These are phyloP conservation scores for Ogataea pignaliae DNA, from an alignment of 805 yeast genomes.

Conservation along the genomic window DNA sequence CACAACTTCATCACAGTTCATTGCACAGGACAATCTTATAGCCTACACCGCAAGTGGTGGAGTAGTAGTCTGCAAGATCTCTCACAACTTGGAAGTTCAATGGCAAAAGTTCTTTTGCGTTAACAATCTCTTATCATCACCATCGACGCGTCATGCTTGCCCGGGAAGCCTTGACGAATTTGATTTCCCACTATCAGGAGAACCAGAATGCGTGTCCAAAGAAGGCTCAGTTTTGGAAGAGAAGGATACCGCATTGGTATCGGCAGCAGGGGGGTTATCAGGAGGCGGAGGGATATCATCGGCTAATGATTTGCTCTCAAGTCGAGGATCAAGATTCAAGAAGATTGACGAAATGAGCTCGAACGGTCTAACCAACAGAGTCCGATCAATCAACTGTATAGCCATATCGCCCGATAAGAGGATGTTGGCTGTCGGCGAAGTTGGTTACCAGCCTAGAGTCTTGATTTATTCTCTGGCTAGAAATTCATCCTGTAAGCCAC, in stretches of 20 bases:
- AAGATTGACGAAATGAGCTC: conserved; percentile 16
- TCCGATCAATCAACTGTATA: conserved; percentile 52
- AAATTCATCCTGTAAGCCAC: conserved; percentile 42
- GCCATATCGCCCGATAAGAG: conserved; percentile 52
- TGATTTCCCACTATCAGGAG: conserved; percentile 32
- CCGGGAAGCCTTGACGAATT: conserved; percentile 24
- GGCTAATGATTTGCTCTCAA: conserved; percentile 2
- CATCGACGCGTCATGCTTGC: background rate
- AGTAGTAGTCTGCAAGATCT: conserved; percentile 42
- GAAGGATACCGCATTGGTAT: conserved; percentile 1
- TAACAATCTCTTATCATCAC: conserved; percentile 20
- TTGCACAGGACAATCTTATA: conserved; percentile 35
- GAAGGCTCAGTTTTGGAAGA: conserved; percentile 11
- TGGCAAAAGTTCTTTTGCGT: conserved; percentile 53
- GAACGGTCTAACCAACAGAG: conserved; percentile 30
- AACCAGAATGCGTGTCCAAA: conserved; percentile 27
- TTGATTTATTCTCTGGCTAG: conserved; percentile 54
- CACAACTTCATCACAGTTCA: conserved; percentile 35
- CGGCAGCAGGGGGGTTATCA: background rate
- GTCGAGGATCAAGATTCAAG: conserved; percentile 9
- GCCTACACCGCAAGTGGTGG: conserved; percentile 61
- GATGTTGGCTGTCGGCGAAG: conserved; percentile 64
- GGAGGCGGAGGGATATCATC: background rate
- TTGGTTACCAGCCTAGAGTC: conserved; percentile 65
- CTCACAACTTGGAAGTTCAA: conserved; percentile 19